Percentiles rank a stretch among this genome's conserved stretches.
These are phyloP conservation scores for Volvariella volvacea DNA, from an alignment of 1,284 basidiomycete genomes.

Conservation along the genomic window DNA sequence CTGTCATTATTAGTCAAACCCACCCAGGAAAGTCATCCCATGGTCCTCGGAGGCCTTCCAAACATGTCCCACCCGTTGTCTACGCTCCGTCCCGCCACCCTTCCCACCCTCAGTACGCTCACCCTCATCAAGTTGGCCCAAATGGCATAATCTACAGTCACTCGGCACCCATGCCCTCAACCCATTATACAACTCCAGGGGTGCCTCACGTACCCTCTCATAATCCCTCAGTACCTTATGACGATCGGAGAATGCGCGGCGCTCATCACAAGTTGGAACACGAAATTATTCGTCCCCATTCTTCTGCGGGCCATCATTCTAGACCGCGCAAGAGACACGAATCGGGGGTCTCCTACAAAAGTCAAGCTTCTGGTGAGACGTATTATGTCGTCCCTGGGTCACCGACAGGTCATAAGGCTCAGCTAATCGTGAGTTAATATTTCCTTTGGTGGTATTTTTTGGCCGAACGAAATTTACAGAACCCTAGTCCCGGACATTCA, in stretches of 20 bases:
- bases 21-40: slow-evolving; percentile 9
- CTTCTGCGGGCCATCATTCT: too few relatives aligned
- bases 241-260: slow-evolving; percentile 18
- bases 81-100: slow-evolving; percentile 43
- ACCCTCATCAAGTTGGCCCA: slow-evolving; percentile 36
- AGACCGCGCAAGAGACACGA: too few relatives aligned
- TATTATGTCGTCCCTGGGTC: slow-evolving; percentile 59
- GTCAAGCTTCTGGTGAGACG: slow-evolving; percentile 45
- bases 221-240: slow-evolving; percentile 25
- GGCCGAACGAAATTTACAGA: slow-evolving; percentile 18
- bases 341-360: too few relatives aligned
- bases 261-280: too few relatives aligned
- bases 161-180: slow-evolving; percentile 39
- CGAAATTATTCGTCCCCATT: too few relatives aligned
- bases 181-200: slow-evolving; percentile 13
- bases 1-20: not conserved
- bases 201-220: too few relatives aligned
- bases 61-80: slow-evolving; percentile 36
- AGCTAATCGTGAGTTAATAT: slow-evolving; percentile 53
- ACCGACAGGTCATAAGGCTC: slow-evolving; percentile 57
- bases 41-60: slow-evolving; percentile 20
- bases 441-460: slow-evolving; percentile 4
- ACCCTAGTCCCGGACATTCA: slow-evolving; percentile 39
- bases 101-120: slow-evolving; percentile 32
- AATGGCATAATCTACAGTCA: slow-evolving; percentile 49